Percentiles rank a stretch among this genome's conserved stretches.
Conservation (phyloP, 2,329 filamentous ascomycete genomes). For the Endoconidiophora laricicola region DNA sequence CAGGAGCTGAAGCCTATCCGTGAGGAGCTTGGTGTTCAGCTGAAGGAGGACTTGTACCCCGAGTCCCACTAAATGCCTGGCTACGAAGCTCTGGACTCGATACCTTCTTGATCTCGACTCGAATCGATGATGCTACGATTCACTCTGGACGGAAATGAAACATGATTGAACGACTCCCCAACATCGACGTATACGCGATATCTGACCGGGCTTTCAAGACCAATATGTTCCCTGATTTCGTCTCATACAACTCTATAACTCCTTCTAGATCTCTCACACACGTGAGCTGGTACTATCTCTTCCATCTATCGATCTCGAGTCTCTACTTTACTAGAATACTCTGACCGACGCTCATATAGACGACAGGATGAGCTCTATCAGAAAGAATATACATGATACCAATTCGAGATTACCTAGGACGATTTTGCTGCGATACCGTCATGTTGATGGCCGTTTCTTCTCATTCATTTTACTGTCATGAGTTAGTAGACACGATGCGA, state of each 20-base stretch:
- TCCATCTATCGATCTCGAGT: slow-evolving; percentile 1
- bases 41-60: slow-evolving; percentile 90
- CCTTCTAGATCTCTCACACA: neutral
- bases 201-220: slow-evolving; percentile 1
- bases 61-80: slow-evolving; percentile 30
- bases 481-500: no score
- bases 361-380: neutral
- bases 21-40: slow-evolving; percentile 78
- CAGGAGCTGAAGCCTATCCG: slow-evolving; percentile 81
- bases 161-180: no score
- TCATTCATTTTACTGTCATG: no score
- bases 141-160: neutral
- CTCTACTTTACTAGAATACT: slow-evolving; percentile 1
- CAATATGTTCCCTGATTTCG: slow-evolving; percentile 3
- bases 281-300: neutral
- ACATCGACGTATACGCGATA: neutral
- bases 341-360: neutral
- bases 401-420: neutral
- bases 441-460: no score
- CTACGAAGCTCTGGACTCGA: neutral
- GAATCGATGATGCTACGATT: neutral
- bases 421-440: no score
- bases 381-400: slow-evolving; percentile 4
- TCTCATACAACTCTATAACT: neutral
- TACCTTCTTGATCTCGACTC: slow-evolving; percentile 2